Conservation (phyloP, 2,329 filamentous ascomycete genomes). For the Pyrenophora teres region DNA sequence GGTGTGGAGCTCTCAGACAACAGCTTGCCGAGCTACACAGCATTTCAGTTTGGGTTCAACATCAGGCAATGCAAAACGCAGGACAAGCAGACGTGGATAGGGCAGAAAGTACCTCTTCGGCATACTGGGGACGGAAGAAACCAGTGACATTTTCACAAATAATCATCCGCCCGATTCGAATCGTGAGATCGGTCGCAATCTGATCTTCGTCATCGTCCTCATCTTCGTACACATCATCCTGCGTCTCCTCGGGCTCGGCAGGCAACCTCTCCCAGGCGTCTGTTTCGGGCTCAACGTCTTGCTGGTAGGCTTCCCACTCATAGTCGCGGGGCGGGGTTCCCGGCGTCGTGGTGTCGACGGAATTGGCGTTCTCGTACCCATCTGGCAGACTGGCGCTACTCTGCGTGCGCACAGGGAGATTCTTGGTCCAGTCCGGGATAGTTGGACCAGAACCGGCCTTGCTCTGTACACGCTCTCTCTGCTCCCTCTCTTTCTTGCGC, state of each 20-base stretch:
- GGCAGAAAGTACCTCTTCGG: constrained; percentile 45
- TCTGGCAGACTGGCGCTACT: constrained; percentile 32
- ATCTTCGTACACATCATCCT: constrained; percentile 47
- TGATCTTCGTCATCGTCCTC: constrained; percentile 48
- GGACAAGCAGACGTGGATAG: constrained; percentile 15
- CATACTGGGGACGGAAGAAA: constrained; percentile 47
- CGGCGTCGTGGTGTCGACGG: constrained; percentile 42
- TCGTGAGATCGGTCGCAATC: constrained; percentile 46
- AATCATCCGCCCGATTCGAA: constrained; percentile 47
- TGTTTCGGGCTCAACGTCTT: constrained; percentile 44
- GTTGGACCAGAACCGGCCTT: constrained; percentile 35
- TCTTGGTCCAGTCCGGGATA: constrained; percentile 44
- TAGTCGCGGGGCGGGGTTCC: constrained; percentile 47
- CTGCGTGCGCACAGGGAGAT: constrained; percentile 42
- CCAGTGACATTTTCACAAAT: constrained; percentile 48
- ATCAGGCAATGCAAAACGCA: constrained; percentile 5
- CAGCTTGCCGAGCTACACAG: constrained; percentile 45
- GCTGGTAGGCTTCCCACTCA: constrained; percentile 48
- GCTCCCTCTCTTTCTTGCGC: constrained; percentile 45
- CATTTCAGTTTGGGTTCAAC: constrained; percentile 31
- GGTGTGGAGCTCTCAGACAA: constrained; percentile 40
- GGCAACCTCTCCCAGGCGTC: constrained; percentile 46
- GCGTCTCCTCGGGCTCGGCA: constrained; percentile 44
- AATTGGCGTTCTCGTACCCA: constrained; percentile 35
- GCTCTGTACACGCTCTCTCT: constrained; percentile 37